Percentiles rank a stretch among this genome's conserved stretches.
phyloP scores from a whole-genome alignment of 2,329 filamentous ascomycete genomes.

The Penicillium sp. region DNA sequence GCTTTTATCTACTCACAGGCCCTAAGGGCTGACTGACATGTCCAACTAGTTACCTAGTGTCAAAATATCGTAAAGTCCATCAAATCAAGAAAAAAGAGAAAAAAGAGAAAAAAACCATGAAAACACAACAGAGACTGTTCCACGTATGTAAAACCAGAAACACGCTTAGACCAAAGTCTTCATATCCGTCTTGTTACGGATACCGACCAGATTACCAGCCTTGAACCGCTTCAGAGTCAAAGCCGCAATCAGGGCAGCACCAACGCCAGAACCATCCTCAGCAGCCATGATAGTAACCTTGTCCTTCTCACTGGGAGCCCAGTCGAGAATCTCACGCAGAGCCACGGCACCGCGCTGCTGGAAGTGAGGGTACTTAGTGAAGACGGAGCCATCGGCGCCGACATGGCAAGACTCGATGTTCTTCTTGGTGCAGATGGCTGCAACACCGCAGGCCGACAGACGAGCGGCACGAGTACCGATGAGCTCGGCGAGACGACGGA shows the following conservation, averaged over 20 bases:
- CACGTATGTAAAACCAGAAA: background rate
- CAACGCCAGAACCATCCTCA: constrained; percentile 96
- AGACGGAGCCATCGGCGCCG: constrained; percentile 93
- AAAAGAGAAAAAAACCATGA: too few species aligned
- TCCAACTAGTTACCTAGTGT: too few species aligned
- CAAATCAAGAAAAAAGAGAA: too few species aligned
- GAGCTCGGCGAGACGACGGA: constrained; percentile 83
- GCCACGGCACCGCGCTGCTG: constrained; percentile 86
- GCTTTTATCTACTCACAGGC: constrained; percentile 5
- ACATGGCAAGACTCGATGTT: constrained; percentile 83
- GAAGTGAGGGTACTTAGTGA: constrained; percentile 99
- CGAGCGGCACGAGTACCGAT: constrained; percentile 93
- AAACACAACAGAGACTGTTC: too few species aligned
- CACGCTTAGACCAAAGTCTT: constrained; percentile 27
- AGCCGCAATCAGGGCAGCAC: constrained; percentile 86
- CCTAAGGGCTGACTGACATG: background rate
- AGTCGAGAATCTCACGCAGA: constrained; percentile 91
- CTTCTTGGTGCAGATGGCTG: constrained; percentile 97
- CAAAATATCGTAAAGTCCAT: background rate
- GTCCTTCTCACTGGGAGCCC: constrained; percentile 79
- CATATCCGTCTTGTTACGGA: constrained; percentile 49
- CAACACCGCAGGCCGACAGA: constrained; percentile 88
- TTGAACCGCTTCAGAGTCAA: constrained; percentile 61
- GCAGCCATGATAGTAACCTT: constrained; percentile 83
- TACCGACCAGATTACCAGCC: constrained; percentile 57